Evolutionary conservation across 163 green algal genomes (phyloP).

Genomic region (Scenedesmus sp.): DNA sequence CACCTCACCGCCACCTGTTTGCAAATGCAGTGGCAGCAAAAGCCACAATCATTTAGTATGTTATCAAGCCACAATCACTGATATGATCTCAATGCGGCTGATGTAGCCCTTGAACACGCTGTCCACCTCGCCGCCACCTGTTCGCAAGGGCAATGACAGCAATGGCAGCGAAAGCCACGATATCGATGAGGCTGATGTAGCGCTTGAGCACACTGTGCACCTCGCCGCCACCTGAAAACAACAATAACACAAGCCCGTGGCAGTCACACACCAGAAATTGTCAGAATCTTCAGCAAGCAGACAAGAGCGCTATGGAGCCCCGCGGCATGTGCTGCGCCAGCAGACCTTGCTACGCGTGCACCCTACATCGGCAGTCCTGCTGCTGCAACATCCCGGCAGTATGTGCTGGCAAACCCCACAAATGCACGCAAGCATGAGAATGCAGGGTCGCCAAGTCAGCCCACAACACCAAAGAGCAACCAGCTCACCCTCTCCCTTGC

Average conservation of each 20-base stretch:
- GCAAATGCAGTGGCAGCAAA: too few species aligned
- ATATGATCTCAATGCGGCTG: not conserved
- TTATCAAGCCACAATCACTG: too few species aligned
- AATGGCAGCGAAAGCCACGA: too few species aligned
- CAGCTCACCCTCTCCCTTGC: slow-evolving; percentile 52
- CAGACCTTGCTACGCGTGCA: not conserved
- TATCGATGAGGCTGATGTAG: not conserved
- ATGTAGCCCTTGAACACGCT: slow-evolving; percentile 64
- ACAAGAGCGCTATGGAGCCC: not conserved
- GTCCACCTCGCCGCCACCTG: slow-evolving; percentile 46
- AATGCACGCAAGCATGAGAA: not conserved
- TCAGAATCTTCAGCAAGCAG: too few species aligned
- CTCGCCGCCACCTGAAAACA: slow-evolving; percentile 37
- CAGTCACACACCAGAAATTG: too few species aligned
- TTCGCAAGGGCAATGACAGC: too few species aligned
- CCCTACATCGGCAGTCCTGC: too few species aligned
- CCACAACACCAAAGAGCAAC: not conserved
- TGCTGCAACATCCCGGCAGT: too few species aligned
- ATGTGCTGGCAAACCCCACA: not conserved
- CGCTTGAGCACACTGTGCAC: slow-evolving; percentile 63
- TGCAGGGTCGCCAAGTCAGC: too few species aligned
- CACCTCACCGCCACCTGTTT: slow-evolving; percentile 41
- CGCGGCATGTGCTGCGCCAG: not conserved
- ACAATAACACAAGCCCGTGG: not conserved
- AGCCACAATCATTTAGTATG: too few species aligned